Conservation (phyloP, 257 asterid species). For the Cinchona pubescens region DNA sequence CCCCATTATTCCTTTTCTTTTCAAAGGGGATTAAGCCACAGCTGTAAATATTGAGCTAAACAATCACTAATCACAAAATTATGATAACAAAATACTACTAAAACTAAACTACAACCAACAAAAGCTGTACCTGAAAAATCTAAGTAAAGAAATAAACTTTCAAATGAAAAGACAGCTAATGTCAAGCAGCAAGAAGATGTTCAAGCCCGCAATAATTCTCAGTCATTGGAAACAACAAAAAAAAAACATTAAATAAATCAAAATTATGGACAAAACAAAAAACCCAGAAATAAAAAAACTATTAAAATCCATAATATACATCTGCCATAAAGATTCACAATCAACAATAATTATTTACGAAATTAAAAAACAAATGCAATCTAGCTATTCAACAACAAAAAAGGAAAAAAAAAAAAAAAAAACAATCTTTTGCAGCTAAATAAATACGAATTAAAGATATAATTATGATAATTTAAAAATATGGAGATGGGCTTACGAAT, state of each 20-base stretch:
- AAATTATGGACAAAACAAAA: not conserved
- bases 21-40: not conserved
- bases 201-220: conserved; percentile 9
- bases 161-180: not conserved
- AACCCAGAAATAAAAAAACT: conserved; percentile 5
- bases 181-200: not conserved
- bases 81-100: not conserved
- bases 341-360: not conserved
- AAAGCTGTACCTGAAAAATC: not conserved
- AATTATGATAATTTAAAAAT: not conserved
- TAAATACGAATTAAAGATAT: not conserved
- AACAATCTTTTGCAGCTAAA: not conserved
- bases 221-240: not conserved
- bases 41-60: not conserved
- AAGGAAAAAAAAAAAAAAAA: not conserved
- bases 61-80: not conserved
- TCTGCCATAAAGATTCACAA: conserved; percentile 2
- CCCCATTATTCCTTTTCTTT: not conserved
- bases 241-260: not conserved
- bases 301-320: not conserved
- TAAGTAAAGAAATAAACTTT: not conserved
- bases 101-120: not conserved
- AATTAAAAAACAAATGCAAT: not conserved
- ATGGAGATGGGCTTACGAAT: not conserved
- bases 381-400: not conserved